phyloP scores from a whole-genome alignment of 1,284 basidiomycete species.

The Fistulinella staudtii region DNA sequence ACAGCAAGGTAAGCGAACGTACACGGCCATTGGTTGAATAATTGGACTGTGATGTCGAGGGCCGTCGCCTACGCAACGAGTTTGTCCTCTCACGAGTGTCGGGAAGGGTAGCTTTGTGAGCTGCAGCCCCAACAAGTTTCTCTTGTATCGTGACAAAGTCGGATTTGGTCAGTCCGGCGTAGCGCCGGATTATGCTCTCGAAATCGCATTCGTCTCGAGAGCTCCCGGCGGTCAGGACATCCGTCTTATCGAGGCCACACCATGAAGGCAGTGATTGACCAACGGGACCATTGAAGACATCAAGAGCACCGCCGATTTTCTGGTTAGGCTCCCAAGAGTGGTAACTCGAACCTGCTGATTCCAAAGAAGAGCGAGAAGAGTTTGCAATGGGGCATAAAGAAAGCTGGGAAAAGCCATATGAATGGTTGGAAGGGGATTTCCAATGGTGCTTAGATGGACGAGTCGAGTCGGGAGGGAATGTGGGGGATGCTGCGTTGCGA shows the following conservation, averaged over 20 bases:
- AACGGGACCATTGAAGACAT: slow-evolving; percentile 45
- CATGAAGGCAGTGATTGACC: slow-evolving; percentile 50
- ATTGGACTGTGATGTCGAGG: slow-evolving; percentile 77
- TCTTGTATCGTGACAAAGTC: slow-evolving; percentile 72
- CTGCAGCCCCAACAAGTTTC: slow-evolving; percentile 58
- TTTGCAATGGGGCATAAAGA: slow-evolving; percentile 64
- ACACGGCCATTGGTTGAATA: slow-evolving; percentile 60
- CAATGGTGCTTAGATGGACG: slow-evolving; percentile 55
- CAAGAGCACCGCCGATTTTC: slow-evolving; percentile 47
- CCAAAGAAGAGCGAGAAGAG: slow-evolving; percentile 73
- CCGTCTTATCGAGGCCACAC: slow-evolving; percentile 58
- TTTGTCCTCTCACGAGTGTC: slow-evolving; percentile 56
- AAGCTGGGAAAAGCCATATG: slow-evolving; percentile 50
- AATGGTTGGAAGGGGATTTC: slow-evolving; percentile 46
- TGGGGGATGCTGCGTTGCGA: slow-evolving; percentile 52
- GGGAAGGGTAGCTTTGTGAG: slow-evolving; percentile 50
- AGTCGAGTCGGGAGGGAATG: slow-evolving; percentile 38
- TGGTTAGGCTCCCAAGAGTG: slow-evolving; percentile 69
- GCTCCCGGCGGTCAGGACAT: slow-evolving; percentile 43
- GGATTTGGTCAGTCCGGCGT: slow-evolving; percentile 61
- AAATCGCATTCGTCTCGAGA: slow-evolving; percentile 57
- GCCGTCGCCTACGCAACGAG: slow-evolving; percentile 61
- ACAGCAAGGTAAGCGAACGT: slow-evolving; percentile 23
- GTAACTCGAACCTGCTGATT: slow-evolving; percentile 76
- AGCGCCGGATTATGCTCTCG: slow-evolving; percentile 59